These are phyloP conservation scores for Corinectria fuckeliana DNA, from an alignment of 2,329 filamentous ascomycete genomes.

Conservation along the genomic window DNA sequence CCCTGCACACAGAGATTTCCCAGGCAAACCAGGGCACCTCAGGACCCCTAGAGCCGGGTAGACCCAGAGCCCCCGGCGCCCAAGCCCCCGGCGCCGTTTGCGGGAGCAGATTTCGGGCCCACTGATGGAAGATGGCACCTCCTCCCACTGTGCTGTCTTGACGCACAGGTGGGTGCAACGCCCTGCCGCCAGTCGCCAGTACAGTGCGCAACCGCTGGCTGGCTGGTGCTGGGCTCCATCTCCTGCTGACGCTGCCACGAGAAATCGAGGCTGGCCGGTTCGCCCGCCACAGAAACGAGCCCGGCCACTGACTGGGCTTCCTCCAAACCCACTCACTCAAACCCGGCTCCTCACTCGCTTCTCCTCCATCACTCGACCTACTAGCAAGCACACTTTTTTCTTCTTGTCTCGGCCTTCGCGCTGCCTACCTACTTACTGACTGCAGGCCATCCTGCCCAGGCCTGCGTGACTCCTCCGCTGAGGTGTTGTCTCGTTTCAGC, in stretches of 20 bases:
- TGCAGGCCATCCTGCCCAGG: neutral
- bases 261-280: constrained; percentile 33
- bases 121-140: too few relatives aligned
- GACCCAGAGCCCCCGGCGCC: too few relatives aligned
- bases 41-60: too few relatives aligned
- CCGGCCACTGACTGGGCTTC: neutral
- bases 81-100: too few relatives aligned
- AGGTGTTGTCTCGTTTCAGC: neutral
- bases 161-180: too few relatives aligned
- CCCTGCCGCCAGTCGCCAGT: too few relatives aligned
- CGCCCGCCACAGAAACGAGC: constrained; percentile 27
- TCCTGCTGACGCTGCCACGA: neutral
- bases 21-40: too few relatives aligned
- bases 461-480: neutral
- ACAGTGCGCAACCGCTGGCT: too few relatives aligned
- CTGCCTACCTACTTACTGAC: neutral
- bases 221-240: too few relatives aligned
- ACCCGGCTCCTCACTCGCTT: constrained; percentile 11
- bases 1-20: too few relatives aligned
- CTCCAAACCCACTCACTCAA: constrained; percentile 6
- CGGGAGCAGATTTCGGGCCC: too few relatives aligned
- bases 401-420: neutral
- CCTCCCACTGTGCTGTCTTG: too few relatives aligned
- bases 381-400: constrained; percentile 2
- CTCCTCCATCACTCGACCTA: constrained; percentile 3